Evolutionary conservation across 352 stramenopile genomes (phyloP).

Genomic region (Phytophthora brassicae): DNA sequence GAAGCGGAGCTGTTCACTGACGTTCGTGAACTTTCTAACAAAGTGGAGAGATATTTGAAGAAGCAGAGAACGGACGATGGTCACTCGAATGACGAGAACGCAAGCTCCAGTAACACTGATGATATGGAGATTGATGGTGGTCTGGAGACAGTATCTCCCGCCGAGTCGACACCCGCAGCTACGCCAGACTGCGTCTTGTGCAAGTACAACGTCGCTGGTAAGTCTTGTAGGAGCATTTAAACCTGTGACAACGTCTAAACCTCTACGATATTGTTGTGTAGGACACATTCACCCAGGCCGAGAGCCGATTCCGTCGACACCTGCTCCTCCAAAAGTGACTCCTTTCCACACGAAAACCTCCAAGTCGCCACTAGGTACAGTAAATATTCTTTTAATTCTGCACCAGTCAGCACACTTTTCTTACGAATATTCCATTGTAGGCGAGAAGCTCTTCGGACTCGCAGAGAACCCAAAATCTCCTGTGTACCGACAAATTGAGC

Average conservation of each 20-base stretch:
- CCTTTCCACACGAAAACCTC: constrained; percentile 31
- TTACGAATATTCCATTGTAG: constrained; percentile 18
- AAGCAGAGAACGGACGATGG: constrained; percentile 8
- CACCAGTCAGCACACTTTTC: background rate
- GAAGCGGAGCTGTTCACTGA: constrained; percentile 69
- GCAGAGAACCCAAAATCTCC: constrained; percentile 57
- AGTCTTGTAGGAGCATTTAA: background rate
- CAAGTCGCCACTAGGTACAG: constrained; percentile 28
- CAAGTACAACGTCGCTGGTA: constrained; percentile 80
- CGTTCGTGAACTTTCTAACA: constrained; percentile 43
- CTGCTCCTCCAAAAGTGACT: constrained; percentile 11
- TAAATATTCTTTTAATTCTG: background rate
- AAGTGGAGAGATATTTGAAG: constrained; percentile 46
- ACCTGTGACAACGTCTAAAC: background rate
- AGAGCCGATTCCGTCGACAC: constrained; percentile 25
- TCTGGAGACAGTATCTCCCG: constrained; percentile 8
- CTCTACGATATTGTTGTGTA: constrained; percentile 9
- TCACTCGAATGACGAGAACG: constrained; percentile 9
- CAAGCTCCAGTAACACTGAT: constrained; percentile 21
- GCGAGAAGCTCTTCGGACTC: constrained; percentile 49
- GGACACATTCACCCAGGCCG: constrained; percentile 71
- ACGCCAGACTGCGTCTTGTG: constrained; percentile 61
- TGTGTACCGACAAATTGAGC: constrained; percentile 57
- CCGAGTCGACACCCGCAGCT: constrained; percentile 12
- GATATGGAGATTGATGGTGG: constrained; percentile 26